A percentile compares a stretch with the other conserved stretches of the same genome.
Conservation (phyloP, 768 basidiomycete species). For the Saitozyma sp. region DNA sequence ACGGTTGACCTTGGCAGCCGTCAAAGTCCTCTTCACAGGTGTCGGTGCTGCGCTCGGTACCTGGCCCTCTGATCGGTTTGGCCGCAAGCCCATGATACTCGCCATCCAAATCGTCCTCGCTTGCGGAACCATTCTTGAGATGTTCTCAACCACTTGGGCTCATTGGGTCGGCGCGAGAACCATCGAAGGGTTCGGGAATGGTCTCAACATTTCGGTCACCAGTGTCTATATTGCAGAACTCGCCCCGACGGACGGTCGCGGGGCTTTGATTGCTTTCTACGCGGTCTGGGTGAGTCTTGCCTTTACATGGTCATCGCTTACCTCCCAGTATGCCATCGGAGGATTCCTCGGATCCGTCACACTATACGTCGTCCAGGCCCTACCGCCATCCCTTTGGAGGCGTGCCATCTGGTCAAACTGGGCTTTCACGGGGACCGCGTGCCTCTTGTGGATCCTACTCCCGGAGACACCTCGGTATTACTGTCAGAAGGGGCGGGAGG, state of each 20-base stretch:
- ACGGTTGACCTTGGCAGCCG: too few species aligned
- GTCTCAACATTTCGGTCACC: too few species aligned
- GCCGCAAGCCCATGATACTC: constrained; percentile 11
- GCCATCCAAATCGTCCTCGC: constrained; percentile 10
- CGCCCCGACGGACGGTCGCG: too few species aligned
- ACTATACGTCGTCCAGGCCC: too few species aligned
- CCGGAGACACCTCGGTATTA: constrained; percentile 16
- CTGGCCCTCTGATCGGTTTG: neutral
- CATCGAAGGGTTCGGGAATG: neutral
- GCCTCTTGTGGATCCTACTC: constrained; percentile 3
- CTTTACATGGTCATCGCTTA: neutral
- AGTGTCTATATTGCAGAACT: too few species aligned
- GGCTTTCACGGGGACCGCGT: neutral
- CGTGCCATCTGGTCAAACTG: too few species aligned
- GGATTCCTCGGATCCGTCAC: constrained; percentile 2
- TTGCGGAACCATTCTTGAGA: constrained; percentile 1
- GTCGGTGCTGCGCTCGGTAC: too few species aligned
- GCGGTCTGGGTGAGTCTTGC: neutral
- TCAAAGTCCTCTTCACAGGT: too few species aligned
- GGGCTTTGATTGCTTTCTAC: too few species aligned
- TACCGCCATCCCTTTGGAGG: too few species aligned
- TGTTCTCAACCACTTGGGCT: constrained; percentile 9
- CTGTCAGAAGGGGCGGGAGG: constrained; percentile 4
- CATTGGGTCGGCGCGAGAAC: constrained; percentile 14
- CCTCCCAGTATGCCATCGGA: neutral